These are phyloP conservation scores for Vararia minispora DNA, from an alignment of 768 basidiomycete genomes.

Conservation along the genomic window DNA sequence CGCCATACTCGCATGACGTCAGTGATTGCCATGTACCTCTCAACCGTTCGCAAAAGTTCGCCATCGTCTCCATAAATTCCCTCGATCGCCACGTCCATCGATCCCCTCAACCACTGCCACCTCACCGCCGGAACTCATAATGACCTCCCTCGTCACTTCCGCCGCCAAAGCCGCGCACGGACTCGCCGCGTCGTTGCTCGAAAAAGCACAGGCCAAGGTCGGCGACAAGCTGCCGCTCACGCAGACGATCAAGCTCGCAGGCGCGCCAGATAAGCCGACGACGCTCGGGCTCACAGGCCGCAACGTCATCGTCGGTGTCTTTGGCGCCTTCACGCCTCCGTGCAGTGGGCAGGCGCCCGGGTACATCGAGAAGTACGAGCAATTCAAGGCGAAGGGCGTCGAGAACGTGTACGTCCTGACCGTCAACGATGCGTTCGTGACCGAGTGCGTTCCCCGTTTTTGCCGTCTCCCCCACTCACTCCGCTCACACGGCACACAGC, in stretches of 20 bases:
- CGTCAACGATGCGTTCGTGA: conserved; percentile 75
- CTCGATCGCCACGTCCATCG: too few relatives aligned
- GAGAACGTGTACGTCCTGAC: conserved; percentile 59
- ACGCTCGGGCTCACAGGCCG: conserved; percentile 6
- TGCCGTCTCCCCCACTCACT: not conserved
- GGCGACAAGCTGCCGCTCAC: conserved; percentile 12
- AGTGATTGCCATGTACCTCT: too few relatives aligned
- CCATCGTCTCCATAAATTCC: too few relatives aligned
- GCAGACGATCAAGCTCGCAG: conserved; percentile 10
- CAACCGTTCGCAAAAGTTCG: too few relatives aligned
- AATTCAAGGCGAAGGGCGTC: conserved; percentile 71
- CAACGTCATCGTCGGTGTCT: conserved; percentile 12
- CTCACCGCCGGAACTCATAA: too few relatives aligned
- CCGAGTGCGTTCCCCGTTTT: conserved; percentile 11
- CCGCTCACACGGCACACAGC: conserved; percentile 21
- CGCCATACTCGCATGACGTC: too few relatives aligned
- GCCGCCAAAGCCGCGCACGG: conserved; percentile 10
- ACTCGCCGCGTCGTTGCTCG: conserved; percentile 5
- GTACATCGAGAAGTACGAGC: conserved; percentile 54
- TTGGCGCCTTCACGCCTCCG: conserved; percentile 13
- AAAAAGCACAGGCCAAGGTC: conserved; percentile 3
- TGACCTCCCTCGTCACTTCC: conserved; percentile 4
- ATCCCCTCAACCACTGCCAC: too few relatives aligned
- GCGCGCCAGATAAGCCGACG: conserved; percentile 4
- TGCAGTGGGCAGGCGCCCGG: conserved; percentile 12